Evolutionary conservation across 2,329 filamentous ascomycete genomes (phyloP), one percentile per base, ranked within the genome.

Genomic region (Alternaria alternata): DNA sequence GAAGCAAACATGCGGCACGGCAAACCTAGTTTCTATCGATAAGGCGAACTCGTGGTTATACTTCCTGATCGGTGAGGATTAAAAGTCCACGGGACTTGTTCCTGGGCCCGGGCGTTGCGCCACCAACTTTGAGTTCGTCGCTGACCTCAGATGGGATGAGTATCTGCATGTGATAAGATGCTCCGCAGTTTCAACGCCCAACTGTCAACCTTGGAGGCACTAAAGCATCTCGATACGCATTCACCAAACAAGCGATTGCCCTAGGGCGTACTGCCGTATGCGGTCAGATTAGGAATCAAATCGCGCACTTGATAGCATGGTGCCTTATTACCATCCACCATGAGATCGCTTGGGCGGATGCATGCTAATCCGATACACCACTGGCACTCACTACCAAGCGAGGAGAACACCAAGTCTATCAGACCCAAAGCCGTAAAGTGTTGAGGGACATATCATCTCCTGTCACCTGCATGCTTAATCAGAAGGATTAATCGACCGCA

Each of bases 11-110:
- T 53, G 57, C 52, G 56, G 44, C 54, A 60, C 55, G 48, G 52
- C 48, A 57, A 55, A 54, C 39, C 49, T 47, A 34, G n/a, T 36
- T 41, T 20, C 38, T 51, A 60, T 57, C 56, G 47, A 59, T 59
- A 59, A 57, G 44, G 41, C 54, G 49, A 52, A 36, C 26, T 42
- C 12, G 57, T 36, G 47, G 26, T 20, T 42, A 20, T 46, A 26
- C 38, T 9, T 24, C 30, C 18, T 42, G 51, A 57, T 54, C 46
- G 44, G 48, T 54, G 32, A 55, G 54, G 28, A 47, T 46, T 9
- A 20, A 24, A 28, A 57, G 39, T 60, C 61, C 57, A 61, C 54
- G 51, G 43, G 51, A 57, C 57, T 30, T 51, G 53, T 54, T 56
- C 20, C 41, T 38, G 20, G 20, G 49, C 49, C 55, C 47, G 38